A percentile compares a stretch with the other conserved stretches of the same genome.
Conservation (phyloP, 805 yeast species). For the Barnettozyma sucrosica region DNA sequence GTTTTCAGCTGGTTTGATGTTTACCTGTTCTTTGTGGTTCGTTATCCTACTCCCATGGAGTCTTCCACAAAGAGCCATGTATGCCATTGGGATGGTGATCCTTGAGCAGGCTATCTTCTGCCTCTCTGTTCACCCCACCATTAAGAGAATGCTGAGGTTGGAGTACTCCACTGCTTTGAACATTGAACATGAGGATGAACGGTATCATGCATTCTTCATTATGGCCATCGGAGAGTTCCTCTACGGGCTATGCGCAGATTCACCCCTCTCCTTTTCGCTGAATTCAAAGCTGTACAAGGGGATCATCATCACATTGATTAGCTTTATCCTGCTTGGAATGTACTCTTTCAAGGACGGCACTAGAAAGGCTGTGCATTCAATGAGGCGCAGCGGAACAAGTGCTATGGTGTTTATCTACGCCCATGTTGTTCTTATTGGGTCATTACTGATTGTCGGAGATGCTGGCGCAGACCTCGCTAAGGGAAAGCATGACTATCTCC, state of each 20-base stretch:
- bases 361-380: constrained; percentile 44
- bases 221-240: constrained; percentile 64
- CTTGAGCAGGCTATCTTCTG: constrained; percentile 37
- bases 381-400: constrained; percentile 40
- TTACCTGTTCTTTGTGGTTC: constrained; percentile 42
- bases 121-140: constrained; percentile 41
- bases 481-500: constrained; percentile 25
- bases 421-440: constrained; percentile 48
- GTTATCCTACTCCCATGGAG: constrained; percentile 43
- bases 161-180: constrained; percentile 53
- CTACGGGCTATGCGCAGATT: constrained; percentile 43
- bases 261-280: constrained; percentile 43
- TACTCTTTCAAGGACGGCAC: constrained; percentile 50
- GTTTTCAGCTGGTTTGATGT: constrained; percentile 28
- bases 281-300: constrained; percentile 40
- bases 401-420: constrained; percentile 41
- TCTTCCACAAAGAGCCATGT: constrained; percentile 40
- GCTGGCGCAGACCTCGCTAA: constrained; percentile 46
- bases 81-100: constrained; percentile 35
- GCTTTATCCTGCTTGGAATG: constrained; percentile 46
- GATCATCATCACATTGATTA: constrained; percentile 39
- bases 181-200: constrained; percentile 62
- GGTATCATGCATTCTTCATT: constrained; percentile 51
- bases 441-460: constrained; percentile 52
- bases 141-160: constrained; percentile 37